phyloP scores from a whole-genome alignment of 176 grass and related monocot genomes.

The Musa beccarii region DNA sequence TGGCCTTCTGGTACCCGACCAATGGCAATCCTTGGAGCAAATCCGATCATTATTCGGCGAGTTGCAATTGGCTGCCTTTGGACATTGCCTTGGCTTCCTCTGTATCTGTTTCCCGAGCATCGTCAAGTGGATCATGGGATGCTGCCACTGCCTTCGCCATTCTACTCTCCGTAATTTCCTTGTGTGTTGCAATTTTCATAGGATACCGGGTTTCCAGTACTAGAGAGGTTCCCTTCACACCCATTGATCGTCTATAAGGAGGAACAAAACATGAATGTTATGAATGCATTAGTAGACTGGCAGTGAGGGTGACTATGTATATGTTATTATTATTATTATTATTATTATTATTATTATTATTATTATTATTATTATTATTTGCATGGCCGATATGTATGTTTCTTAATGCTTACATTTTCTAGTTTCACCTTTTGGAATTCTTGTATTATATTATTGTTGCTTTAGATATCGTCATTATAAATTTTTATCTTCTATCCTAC shows the following conservation, averaged over 20 bases:
- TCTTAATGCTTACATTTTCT: too few relatives aligned
- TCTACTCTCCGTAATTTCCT: slow-evolving; percentile 73
- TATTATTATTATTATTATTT: too few relatives aligned
- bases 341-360: too few relatives aligned
- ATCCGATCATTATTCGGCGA: slow-evolving; percentile 80
- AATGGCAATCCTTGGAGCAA: slow-evolving; percentile 58
- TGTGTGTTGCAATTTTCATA: slow-evolving; percentile 61
- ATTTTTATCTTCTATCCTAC: too few relatives aligned
- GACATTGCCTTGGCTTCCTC: slow-evolving; percentile 52
- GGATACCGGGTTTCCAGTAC: slow-evolving; percentile 75
- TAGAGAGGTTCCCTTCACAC: slow-evolving; percentile 55
- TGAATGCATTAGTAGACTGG: too few relatives aligned
- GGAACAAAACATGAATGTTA: neutral
- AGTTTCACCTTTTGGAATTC: too few relatives aligned
- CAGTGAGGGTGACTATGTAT: too few relatives aligned
- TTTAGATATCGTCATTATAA: too few relatives aligned
- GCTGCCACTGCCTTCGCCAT: slow-evolving; percentile 63
- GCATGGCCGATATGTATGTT: too few relatives aligned
- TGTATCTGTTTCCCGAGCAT: slow-evolving; percentile 24
- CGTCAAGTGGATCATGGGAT: slow-evolving; percentile 70
- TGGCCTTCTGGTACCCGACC: slow-evolving; percentile 94
- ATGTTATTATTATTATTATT: too few relatives aligned
- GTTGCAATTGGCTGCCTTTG: slow-evolving; percentile 80
- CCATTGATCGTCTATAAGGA: slow-evolving; percentile 31
- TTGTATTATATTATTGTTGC: too few relatives aligned